phyloP scores from a whole-genome alignment of 2,329 filamentous ascomycete species.

The Exophiala oligosperma region DNA sequence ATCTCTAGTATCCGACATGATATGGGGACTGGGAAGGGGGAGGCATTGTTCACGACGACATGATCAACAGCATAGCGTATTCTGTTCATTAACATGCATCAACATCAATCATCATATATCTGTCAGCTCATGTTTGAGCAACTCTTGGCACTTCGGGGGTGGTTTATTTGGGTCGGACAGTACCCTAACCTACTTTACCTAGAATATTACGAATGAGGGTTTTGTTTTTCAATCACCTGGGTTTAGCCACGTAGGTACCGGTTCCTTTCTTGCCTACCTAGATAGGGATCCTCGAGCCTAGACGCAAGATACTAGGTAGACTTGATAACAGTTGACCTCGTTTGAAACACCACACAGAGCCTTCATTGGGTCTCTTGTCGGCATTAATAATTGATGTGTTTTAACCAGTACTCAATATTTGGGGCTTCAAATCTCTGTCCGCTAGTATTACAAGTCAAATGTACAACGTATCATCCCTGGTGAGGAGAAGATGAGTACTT shows the following conservation, averaged over 20 bases:
- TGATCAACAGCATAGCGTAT: conserved; percentile 24
- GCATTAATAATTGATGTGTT: no score
- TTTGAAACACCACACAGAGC: no score
- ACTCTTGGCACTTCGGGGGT: not conserved
- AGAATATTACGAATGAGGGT: not conserved
- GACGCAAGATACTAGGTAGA: no score
- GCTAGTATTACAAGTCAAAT: no score
- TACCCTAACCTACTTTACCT: not conserved
- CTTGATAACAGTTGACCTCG: no score
- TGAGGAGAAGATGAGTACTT: no score
- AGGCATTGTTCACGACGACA: conserved; percentile 18
- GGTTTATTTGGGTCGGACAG: not conserved
- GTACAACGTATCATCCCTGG: not conserved
- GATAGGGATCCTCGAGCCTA: no score
- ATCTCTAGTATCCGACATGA: not conserved
- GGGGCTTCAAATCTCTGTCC: no score
- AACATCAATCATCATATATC: conserved; percentile 2
- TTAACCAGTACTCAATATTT: no score
- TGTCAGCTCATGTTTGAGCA: conserved; percentile 6
- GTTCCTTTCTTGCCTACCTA: no score
- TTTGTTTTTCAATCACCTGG: not conserved
- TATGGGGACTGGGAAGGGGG: no score
- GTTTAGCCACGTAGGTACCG: not conserved
- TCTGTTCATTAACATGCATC: conserved; percentile 15
- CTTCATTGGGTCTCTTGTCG: no score